phyloP scores from a whole-genome alignment of 116 monocot genomes.

The Zostera marina region DNA sequence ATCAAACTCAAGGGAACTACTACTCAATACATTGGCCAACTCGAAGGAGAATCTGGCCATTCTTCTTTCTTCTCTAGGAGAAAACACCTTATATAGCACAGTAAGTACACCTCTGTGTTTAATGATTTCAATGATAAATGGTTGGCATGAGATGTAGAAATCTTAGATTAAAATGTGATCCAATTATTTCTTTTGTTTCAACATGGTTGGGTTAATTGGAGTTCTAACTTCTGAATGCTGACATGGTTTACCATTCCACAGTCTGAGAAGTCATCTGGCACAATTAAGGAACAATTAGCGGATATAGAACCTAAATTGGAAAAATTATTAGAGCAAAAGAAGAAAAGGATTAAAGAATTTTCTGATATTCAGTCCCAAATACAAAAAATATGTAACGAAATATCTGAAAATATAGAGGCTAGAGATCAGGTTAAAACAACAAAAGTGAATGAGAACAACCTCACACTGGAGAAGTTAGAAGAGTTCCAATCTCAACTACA shows the following conservation, averaged over 20 bases:
- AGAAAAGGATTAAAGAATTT: constrained; percentile 59
- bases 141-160: too few species aligned
- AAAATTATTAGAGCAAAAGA: constrained; percentile 48
- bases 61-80: constrained; percentile 68
- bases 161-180: too few species aligned
- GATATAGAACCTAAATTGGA: constrained; percentile 70
- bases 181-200: too few species aligned
- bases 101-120: too few species aligned
- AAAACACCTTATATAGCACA: background rate
- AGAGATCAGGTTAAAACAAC: constrained; percentile 25
- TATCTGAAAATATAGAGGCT: constrained; percentile 32
- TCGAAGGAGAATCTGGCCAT: constrained; percentile 41
- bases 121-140: too few species aligned
- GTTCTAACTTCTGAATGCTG: too few species aligned
- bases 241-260: constrained; percentile 10
- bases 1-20: constrained; percentile 48
- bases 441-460: constrained; percentile 55
- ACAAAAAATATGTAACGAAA: constrained; percentile 49
- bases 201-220: too few species aligned
- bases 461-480: constrained; percentile 20
- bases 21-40: constrained; percentile 67
- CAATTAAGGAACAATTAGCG: constrained; percentile 80
- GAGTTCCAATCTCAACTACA: constrained; percentile 14
- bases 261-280: constrained; percentile 60
- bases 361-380: constrained; percentile 67